phyloP scores from a whole-genome alignment of 2,329 filamentous ascomycete genomes.

The Colletotrichum tropicicola region DNA sequence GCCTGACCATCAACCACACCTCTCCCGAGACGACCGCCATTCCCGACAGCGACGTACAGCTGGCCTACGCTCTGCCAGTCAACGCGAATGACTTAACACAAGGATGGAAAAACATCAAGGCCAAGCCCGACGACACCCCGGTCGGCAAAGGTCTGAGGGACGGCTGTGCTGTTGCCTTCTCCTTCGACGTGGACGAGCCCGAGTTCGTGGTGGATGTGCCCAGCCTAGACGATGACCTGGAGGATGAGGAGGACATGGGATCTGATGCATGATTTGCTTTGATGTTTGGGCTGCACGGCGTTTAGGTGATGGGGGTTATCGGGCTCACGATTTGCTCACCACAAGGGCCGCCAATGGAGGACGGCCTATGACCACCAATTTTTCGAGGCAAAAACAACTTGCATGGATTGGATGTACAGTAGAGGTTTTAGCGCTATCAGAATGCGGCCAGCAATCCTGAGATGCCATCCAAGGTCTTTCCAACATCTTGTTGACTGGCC shows the following conservation, averaged over 20 bases:
- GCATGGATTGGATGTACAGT: too few species aligned
- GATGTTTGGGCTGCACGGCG: background rate
- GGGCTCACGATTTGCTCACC: background rate
- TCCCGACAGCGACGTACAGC: constrained; percentile 47
- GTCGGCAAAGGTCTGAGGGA: constrained; percentile 54
- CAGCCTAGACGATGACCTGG: constrained; percentile 46
- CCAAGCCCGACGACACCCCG: constrained; percentile 48
- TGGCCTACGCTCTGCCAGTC: constrained; percentile 58
- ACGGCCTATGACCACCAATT: too few species aligned
- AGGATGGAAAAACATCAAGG: constrained; percentile 60
- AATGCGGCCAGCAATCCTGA: too few species aligned
- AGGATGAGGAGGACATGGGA: constrained; percentile 47
- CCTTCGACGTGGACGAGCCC: constrained; percentile 50
- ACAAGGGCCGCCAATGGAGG: too few species aligned
- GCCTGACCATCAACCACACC: constrained; percentile 51
- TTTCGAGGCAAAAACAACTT: background rate
- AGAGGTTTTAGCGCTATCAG: too few species aligned
- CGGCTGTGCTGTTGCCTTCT: constrained; percentile 59
- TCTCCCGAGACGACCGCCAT: constrained; percentile 47
- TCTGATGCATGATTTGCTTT: constrained; percentile 12
- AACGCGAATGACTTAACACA: constrained; percentile 52
- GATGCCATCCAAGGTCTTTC: too few species aligned
- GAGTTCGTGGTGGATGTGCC: constrained; percentile 58
- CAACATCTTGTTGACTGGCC: too few species aligned
- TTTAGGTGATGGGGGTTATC: background rate